Conservation (phyloP, 148 eudicot genomes). For the Rhododendron williamsianum region DNA sequence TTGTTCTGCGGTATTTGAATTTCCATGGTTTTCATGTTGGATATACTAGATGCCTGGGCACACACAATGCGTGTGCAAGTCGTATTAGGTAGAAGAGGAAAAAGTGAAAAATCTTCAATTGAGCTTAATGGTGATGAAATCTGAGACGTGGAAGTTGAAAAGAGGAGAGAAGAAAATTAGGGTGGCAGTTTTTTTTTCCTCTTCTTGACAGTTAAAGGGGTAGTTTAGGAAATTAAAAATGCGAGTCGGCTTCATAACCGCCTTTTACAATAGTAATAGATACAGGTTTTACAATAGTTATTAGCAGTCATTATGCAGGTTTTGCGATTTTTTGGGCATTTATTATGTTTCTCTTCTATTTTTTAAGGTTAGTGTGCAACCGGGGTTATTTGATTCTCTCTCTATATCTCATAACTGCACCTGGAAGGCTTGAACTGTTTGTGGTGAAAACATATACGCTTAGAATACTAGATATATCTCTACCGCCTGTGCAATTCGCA, state of each 20-base stretch:
- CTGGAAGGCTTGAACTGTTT: neutral
- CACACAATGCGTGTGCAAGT: neutral
- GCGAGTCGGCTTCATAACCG: neutral
- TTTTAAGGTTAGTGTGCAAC: neutral
- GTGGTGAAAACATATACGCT: neutral
- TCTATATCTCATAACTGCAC: neutral
- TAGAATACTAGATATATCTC: neutral
- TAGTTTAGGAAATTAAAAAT: neutral
- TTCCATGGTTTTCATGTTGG: neutral
- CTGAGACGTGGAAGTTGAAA: neutral
- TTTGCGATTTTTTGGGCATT: neutral
- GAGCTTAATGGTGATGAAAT: neutral
- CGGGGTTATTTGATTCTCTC: neutral
- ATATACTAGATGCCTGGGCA: neutral
- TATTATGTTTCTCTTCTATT: neutral
- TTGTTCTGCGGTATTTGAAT: neutral
- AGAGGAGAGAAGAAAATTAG: neutral
- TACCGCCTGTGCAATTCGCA: neutral
- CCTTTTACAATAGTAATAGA: neutral
- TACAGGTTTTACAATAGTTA: no score
- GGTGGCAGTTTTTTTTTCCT: neutral
- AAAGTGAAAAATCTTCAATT: neutral
- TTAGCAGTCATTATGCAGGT: neutral
- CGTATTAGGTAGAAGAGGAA: neutral
- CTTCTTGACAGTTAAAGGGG: neutral